These are phyloP conservation scores for Saturnispora besseyi DNA, from an alignment of 805 yeast species.

Conservation along the genomic window DNA sequence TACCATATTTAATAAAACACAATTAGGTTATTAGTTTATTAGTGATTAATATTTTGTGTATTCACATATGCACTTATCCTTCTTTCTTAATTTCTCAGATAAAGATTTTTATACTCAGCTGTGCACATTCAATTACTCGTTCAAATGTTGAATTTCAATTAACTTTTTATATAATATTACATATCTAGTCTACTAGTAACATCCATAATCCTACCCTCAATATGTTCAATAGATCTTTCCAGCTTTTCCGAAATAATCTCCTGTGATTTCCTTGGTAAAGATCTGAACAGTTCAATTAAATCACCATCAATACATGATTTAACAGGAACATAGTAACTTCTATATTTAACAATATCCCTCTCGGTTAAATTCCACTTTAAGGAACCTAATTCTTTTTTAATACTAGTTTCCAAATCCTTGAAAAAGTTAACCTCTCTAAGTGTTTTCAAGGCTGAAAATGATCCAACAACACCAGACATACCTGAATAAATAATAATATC, in stretches of 20 bases:
- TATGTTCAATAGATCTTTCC: slow-evolving; percentile 40
- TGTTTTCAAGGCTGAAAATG: slow-evolving; percentile 57
- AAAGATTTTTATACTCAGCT: too few species aligned
- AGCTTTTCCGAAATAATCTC: slow-evolving; percentile 32
- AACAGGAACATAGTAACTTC: slow-evolving; percentile 78
- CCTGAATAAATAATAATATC: slow-evolving; percentile 67
- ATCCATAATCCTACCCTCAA: slow-evolving; percentile 45
- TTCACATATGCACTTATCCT: too few species aligned
- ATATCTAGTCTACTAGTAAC: slow-evolving; percentile 35
- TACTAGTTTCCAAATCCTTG: slow-evolving; percentile 40
- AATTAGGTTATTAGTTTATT: too few species aligned
- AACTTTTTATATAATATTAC: slow-evolving; percentile 3
- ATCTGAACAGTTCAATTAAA: slow-evolving; percentile 50
- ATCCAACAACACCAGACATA: slow-evolving; percentile 74
- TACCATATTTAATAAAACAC: too few species aligned
- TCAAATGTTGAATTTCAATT: too few species aligned
- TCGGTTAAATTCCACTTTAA: slow-evolving; percentile 37
- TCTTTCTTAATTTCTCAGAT: too few species aligned
- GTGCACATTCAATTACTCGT: neutral
- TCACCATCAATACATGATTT: slow-evolving; percentile 84
- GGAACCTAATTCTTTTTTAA: slow-evolving; percentile 29
- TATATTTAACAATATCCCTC: slow-evolving; percentile 54
- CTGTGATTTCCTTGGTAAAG: slow-evolving; percentile 29
- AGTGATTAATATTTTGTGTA: too few species aligned
- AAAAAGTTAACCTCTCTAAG: slow-evolving; percentile 54